Percentiles rank a stretch among this genome's conserved stretches.
These are phyloP conservation scores for Dactylonectria macrodidyma DNA, from an alignment of 2,329 filamentous ascomycete species.

Conservation along the genomic window DNA sequence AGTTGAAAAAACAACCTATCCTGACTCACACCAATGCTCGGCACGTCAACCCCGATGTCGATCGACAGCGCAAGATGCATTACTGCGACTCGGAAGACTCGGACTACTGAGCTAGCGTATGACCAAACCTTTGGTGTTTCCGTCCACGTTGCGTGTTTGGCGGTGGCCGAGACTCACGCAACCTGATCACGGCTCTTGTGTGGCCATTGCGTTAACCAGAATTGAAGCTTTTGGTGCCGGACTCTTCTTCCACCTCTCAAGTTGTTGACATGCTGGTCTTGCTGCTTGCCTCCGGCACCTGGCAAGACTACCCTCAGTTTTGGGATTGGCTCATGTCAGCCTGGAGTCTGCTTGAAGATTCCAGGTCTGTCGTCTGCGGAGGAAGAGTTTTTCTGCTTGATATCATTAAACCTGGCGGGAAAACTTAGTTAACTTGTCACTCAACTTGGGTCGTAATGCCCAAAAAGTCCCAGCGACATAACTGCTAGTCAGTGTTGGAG, in stretches of 20 bases:
- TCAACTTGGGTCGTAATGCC: neutral
- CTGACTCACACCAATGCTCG: conserved; percentile 23
- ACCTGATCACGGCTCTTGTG: neutral
- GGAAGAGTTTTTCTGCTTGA: neutral
- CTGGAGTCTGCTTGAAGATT: neutral
- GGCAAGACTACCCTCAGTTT: neutral
- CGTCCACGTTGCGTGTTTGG: neutral
- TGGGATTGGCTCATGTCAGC: neutral
- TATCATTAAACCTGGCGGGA: neutral
- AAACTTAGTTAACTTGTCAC: neutral
- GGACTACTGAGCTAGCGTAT: conserved; percentile 25
- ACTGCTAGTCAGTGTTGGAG: neutral
- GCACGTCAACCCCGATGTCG: conserved; percentile 34
- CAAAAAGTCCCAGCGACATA: neutral
- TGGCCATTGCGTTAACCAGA: neutral
- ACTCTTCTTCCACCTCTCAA: neutral
- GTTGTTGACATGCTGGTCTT: neutral
- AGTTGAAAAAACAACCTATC: conserved; percentile 35
- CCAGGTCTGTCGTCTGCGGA: neutral
- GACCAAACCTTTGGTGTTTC: neutral
- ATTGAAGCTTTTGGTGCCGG: neutral
- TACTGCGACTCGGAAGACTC: conserved; percentile 46
- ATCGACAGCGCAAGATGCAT: conserved; percentile 36
- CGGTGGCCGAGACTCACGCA: neutral
- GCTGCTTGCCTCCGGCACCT: neutral